These are phyloP conservation scores for Didymella keratinophila DNA, from an alignment of 2,329 filamentous ascomycete genomes.

Conservation along the genomic window DNA sequence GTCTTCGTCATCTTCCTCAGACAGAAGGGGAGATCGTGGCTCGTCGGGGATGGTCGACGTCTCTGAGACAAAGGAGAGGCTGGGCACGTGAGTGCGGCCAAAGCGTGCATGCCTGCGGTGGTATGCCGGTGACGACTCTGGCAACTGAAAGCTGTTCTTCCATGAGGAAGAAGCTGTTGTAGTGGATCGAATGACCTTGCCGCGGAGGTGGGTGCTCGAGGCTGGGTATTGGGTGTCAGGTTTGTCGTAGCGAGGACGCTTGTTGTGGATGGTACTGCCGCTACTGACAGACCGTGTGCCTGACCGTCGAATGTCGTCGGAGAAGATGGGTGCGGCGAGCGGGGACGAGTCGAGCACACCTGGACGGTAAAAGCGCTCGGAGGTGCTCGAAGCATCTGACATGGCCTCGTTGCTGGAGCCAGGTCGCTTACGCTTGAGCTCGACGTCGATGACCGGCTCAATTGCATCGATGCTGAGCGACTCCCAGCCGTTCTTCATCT, in stretches of 20 bases:
- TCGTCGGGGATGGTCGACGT: slow-evolving; percentile 72
- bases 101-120: slow-evolving; percentile 77
- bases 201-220: slow-evolving; percentile 69
- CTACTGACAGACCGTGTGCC: slow-evolving; percentile 67
- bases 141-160: slow-evolving; percentile 78
- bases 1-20: slow-evolving; percentile 83
- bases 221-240: slow-evolving; percentile 40
- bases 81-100: slow-evolving; percentile 71
- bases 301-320: slow-evolving; percentile 72
- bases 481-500: slow-evolving; percentile 95
- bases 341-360: slow-evolving; percentile 82
- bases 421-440: slow-evolving; percentile 76
- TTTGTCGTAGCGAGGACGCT: slow-evolving; percentile 44
- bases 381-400: slow-evolving; percentile 85
- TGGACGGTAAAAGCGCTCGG: slow-evolving; percentile 75
- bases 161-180: slow-evolving; percentile 69
- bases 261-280: slow-evolving; percentile 46
- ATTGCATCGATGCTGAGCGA: slow-evolving; percentile 85
- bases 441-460: slow-evolving; percentile 82
- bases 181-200: slow-evolving; percentile 65
- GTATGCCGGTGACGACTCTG: slow-evolving; percentile 88
- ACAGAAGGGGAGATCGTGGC: slow-evolving; percentile 65
- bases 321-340: slow-evolving; percentile 82
- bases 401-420: slow-evolving; percentile 73
- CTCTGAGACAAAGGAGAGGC: slow-evolving; percentile 80